These are phyloP conservation scores for Pseudocercospora eumusae DNA, from an alignment of 2,329 filamentous ascomycete genomes.

Conservation along the genomic window DNA sequence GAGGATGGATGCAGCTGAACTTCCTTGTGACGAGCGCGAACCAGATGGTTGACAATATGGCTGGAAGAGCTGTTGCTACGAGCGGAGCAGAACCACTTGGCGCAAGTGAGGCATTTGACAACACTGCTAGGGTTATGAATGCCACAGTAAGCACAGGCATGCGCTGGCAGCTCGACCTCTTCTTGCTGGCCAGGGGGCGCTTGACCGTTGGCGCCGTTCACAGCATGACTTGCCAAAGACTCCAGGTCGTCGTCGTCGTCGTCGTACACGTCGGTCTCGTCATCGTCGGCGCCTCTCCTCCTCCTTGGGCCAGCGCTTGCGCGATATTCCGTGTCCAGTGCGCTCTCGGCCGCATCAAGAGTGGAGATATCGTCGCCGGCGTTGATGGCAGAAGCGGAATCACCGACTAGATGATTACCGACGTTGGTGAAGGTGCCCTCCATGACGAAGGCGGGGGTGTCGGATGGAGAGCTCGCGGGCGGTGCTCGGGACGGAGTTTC, in stretches of 20 bases:
- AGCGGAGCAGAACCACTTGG: constrained; percentile 98
- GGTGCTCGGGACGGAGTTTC: background rate
- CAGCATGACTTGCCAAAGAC: constrained; percentile 75
- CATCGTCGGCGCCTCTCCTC: constrained; percentile 82
- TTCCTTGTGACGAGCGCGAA: constrained; percentile 96
- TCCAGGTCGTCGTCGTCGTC: constrained; percentile 63
- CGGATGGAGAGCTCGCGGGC: background rate
- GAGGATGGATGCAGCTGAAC: constrained; percentile 94
- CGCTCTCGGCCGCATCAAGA: constrained; percentile 66
- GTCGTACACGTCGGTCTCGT: constrained; percentile 78
- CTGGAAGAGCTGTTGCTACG: constrained; percentile 95
- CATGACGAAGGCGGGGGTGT: constrained; percentile 52
- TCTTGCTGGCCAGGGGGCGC: constrained; percentile 68
- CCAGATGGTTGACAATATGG: constrained; percentile 97
- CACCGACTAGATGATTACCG: constrained; percentile 81
- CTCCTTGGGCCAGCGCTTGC: constrained; percentile 60
- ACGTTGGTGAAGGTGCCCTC: constrained; percentile 87
- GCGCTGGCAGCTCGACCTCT: constrained; percentile 79
- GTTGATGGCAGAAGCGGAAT: constrained; percentile 83
- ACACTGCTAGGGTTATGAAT: constrained; percentile 95
- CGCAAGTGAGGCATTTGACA: constrained; percentile 92
- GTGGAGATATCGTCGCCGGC: constrained; percentile 67
- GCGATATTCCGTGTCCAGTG: constrained; percentile 66
- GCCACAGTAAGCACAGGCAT: constrained; percentile 97
- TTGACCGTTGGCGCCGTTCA: constrained; percentile 70